phyloP scores from a whole-genome alignment of 257 asterid genomes.

The Nemophila menziesii region DNA sequence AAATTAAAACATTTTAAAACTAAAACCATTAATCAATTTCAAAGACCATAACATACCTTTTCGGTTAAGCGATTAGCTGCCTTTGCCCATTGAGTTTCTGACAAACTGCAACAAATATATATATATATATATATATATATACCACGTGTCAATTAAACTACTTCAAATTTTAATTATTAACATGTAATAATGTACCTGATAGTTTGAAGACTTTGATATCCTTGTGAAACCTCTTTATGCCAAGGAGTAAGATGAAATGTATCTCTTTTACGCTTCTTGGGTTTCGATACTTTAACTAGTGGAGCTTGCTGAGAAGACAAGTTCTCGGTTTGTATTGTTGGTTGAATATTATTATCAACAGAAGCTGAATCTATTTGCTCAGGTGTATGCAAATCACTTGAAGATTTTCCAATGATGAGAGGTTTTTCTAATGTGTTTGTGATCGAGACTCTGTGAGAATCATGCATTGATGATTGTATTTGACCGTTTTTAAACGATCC shows the following conservation, averaged over 20 bases:
- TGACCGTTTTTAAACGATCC: slow-evolving; percentile 53
- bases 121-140: slow-evolving; percentile 16
- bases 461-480: slow-evolving; percentile 26
- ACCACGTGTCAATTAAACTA: slow-evolving; percentile 5
- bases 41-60: slow-evolving; percentile 38
- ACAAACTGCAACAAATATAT: slow-evolving; percentile 36
- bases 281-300: slow-evolving; percentile 20
- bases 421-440: slow-evolving; percentile 31
- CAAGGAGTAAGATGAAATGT: slow-evolving; percentile 40
- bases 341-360: slow-evolving; percentile 16
- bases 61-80: slow-evolving; percentile 43
- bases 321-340: slow-evolving; percentile 18
- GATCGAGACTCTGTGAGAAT: slow-evolving; percentile 24
- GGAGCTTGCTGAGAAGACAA: slow-evolving; percentile 25
- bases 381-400: slow-evolving; percentile 24
- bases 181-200: too few species aligned
- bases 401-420: slow-evolving; percentile 27
- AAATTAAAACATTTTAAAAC: slow-evolving; percentile 4
- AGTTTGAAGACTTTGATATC: slow-evolving; percentile 21
- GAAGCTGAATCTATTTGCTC: slow-evolving; percentile 28
- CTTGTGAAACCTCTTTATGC: slow-evolving; percentile 49
- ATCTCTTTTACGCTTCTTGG: slow-evolving; percentile 49
- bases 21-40: too few species aligned
- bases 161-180: too few species aligned
- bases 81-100: slow-evolving; percentile 57